These are phyloP conservation scores for Zymoseptoria brevis DNA, from an alignment of 2,329 filamentous ascomycete species.

Conservation along the genomic window DNA sequence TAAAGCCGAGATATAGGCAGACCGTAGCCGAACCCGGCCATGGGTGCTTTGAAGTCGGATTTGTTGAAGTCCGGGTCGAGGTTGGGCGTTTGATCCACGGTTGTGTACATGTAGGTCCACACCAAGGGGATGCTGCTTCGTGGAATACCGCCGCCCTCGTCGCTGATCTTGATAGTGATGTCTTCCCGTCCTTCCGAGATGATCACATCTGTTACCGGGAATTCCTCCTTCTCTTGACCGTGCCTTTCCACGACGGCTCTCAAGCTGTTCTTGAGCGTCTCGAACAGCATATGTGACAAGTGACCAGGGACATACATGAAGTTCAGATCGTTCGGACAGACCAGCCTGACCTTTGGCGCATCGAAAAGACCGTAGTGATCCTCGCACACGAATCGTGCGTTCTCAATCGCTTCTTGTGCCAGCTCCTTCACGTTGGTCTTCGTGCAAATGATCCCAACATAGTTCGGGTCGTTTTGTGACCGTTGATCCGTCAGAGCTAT, in stretches of 20 bases:
- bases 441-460: slow-evolving; percentile 98
- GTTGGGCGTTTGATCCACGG: slow-evolving; percentile 89
- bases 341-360: slow-evolving; percentile 89
- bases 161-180: slow-evolving; percentile 96
- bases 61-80: slow-evolving; percentile 97
- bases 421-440: slow-evolving; percentile 95
- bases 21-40: slow-evolving; percentile 98
- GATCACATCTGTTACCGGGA: slow-evolving; percentile 94
- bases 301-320: slow-evolving; percentile 99
- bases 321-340: slow-evolving; percentile 77
- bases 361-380: slow-evolving; percentile 98
- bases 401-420: slow-evolving; percentile 94
- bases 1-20: slow-evolving; percentile 90
- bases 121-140: slow-evolving; percentile 88
- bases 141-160: slow-evolving; percentile 93
- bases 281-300: slow-evolving; percentile 97
- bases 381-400: slow-evolving; percentile 97
- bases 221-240: slow-evolving; percentile 89
- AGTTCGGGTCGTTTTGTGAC: slow-evolving; percentile 79
- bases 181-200: slow-evolving; percentile 97
- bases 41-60: slow-evolving; percentile 97
- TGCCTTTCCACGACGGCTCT: slow-evolving; percentile 94
- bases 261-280: slow-evolving; percentile 96
- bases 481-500: slow-evolving; percentile 93
- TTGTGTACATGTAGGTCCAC: slow-evolving; percentile 99